Conservation (phyloP, 345 rosid genomes). For the Cardiospermum halicacabum region DNA sequence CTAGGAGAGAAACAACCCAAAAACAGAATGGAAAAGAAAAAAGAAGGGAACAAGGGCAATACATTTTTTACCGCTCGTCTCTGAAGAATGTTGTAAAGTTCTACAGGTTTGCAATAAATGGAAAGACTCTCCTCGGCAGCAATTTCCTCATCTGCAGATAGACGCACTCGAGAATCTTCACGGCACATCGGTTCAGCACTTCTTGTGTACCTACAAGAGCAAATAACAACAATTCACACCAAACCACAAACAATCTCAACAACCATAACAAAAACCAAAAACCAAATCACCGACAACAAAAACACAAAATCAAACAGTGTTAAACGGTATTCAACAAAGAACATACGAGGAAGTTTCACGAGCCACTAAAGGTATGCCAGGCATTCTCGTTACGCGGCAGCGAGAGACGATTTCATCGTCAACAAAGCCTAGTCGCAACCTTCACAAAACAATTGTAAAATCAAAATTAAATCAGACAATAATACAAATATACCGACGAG, state of each 20-base stretch:
- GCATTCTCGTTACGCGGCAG: slow-evolving; percentile 56
- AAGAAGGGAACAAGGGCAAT: slow-evolving; percentile 14
- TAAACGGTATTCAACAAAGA: no score
- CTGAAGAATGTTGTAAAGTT: slow-evolving; percentile 89
- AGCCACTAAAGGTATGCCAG: slow-evolving; percentile 81
- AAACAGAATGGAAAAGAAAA: not conserved
- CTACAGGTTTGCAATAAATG: slow-evolving; percentile 94
- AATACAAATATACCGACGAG: not conserved
- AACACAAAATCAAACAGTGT: slow-evolving; percentile 6
- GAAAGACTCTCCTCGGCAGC: slow-evolving; percentile 89
- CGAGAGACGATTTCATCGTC: slow-evolving; percentile 34
- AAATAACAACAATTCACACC: not conserved
- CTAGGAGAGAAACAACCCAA: slow-evolving; percentile 4
- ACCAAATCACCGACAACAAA: not conserved
- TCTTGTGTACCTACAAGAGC: slow-evolving; percentile 55
- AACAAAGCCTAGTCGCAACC: not conserved
- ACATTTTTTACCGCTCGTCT: slow-evolving; percentile 81
- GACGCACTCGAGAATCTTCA: slow-evolving; percentile 68
- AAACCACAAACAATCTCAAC: not conserved
- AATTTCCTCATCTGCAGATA: slow-evolving; percentile 80
- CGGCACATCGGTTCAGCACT: slow-evolving; percentile 92
- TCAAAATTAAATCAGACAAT: not conserved
- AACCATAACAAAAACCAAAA: not conserved
- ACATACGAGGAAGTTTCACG: slow-evolving; percentile 80
- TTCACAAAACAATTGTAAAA: not conserved